Conservation (phyloP, 306 rosid genomes). For the Sechiopsis laciniata region DNA sequence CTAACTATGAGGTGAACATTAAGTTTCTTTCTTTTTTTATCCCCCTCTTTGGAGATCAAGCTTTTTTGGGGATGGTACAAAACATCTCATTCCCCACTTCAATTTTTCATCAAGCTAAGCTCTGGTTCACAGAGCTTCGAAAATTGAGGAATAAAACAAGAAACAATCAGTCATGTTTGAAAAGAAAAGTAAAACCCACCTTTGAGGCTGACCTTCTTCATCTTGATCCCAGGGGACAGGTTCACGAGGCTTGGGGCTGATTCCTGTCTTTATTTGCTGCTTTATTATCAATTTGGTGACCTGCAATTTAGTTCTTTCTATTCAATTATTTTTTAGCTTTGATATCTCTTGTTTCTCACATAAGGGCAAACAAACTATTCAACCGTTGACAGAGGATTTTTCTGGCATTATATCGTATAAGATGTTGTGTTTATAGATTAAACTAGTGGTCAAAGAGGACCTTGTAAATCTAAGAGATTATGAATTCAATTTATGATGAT, state of each 20-base stretch:
- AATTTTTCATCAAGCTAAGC: not conserved
- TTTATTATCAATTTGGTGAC: constrained; percentile 29
- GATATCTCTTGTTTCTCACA: constrained; percentile 27
- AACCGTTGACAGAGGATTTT: constrained; percentile 28
- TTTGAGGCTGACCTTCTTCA: constrained; percentile 35
- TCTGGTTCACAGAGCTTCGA: not conserved
- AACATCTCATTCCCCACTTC: not conserved
- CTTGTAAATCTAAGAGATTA: too few relatives aligned
- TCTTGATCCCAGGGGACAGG: constrained; percentile 33
- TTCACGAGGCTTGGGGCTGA: constrained; percentile 35
- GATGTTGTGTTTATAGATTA: not conserved
- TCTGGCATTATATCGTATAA: constrained; percentile 27
- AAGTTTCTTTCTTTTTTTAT: too few relatives aligned
- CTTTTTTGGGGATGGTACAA: constrained; percentile 8
- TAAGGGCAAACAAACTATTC: constrained; percentile 29
- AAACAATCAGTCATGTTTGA: not conserved
- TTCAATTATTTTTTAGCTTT: constrained; percentile 41
- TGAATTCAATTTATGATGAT: too few relatives aligned
- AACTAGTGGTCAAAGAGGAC: too few relatives aligned
- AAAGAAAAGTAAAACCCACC: constrained; percentile 24
- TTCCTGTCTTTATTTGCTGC: constrained; percentile 35
- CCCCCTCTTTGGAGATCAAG: not conserved
- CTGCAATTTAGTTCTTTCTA: constrained; percentile 30
- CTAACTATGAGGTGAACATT: too few relatives aligned
- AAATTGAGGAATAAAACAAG: constrained; percentile 28